phyloP scores from a whole-genome alignment of 129 eudicot genomes.

The Tagetes patula region DNA sequence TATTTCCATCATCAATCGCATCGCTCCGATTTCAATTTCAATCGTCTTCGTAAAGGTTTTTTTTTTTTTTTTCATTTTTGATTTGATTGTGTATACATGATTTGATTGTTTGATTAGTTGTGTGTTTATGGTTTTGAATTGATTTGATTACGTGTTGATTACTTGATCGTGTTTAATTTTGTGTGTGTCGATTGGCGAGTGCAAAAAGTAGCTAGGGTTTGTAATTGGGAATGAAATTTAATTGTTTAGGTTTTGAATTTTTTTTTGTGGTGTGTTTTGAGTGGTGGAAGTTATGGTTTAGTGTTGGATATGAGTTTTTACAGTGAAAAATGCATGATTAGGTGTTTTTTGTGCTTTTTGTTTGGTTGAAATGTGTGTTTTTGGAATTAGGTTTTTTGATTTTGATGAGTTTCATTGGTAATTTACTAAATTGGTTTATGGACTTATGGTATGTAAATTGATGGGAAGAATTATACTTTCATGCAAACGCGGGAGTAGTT shows the following conservation, averaged over 20 bases:
- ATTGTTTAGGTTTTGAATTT: slow-evolving; percentile 5
- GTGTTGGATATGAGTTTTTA: neutral
- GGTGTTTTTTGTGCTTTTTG: too few relatives aligned
- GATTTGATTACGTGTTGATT: neutral
- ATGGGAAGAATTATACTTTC: neutral
- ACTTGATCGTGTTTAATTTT: neutral
- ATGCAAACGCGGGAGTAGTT: neutral
- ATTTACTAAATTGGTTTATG: neutral
- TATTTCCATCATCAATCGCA: slow-evolving; percentile 16
- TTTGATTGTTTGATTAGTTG: neutral
- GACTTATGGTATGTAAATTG: neutral
- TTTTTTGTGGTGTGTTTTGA: neutral
- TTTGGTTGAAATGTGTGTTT: neutral
- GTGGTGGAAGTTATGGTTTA: neutral
- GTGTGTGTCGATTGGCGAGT: neutral
- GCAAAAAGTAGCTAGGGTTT: slow-evolving; percentile 13
- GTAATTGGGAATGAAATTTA: neutral
- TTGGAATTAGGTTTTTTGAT: neutral
- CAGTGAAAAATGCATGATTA: neutral
- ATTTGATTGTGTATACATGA: neutral
- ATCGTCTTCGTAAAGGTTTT: slow-evolving; percentile 13
- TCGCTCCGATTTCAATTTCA: neutral
- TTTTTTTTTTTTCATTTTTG: neutral
- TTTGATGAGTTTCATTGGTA: neutral
- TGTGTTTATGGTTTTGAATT: neutral